Percentiles rank a stretch among this genome's conserved stretches.
phyloP scores from a whole-genome alignment of 345 rosid genomes.

The Moringa oleifera region DNA sequence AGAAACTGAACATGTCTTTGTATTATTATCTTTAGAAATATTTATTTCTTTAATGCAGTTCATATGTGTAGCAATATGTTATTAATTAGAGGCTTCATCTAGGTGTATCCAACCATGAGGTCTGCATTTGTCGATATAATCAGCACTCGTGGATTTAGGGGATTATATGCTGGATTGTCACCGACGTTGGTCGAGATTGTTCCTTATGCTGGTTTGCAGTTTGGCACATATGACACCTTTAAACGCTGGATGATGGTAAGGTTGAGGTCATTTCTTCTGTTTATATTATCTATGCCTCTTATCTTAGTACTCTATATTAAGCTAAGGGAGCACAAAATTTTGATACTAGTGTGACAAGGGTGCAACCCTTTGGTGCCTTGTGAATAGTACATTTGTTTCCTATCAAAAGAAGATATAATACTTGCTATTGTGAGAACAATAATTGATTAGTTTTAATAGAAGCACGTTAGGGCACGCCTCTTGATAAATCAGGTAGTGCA shows the following conservation, averaged over 20 bases:
- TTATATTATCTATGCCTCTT: no score
- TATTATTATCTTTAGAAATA: background rate
- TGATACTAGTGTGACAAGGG: no score
- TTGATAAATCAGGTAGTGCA: no score
- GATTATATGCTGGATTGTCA: slow-evolving; percentile 86
- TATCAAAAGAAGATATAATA: no score
- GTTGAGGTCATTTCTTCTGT: slow-evolving; percentile 7
- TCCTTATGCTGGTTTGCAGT: slow-evolving; percentile 97
- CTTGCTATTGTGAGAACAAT: no score
- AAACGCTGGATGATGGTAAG: slow-evolving; percentile 88
- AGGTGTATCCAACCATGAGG: slow-evolving; percentile 98
- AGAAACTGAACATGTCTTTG: background rate
- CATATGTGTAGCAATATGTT: background rate
- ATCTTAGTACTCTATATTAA: no score
- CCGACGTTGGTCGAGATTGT: slow-evolving; percentile 91
- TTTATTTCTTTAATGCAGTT: slow-evolving; percentile 8
- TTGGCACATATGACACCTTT: slow-evolving; percentile 90
- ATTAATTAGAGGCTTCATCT: slow-evolving; percentile 17
- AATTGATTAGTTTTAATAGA: no score
- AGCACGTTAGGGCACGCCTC: no score
- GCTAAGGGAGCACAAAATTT: no score
- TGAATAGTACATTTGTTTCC: no score
- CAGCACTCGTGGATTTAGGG: slow-evolving; percentile 67
- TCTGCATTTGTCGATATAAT: slow-evolving; percentile 77
- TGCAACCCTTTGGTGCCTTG: no score